Evolutionary conservation across 352 stramenopile species (phyloP).

Genomic region (Globisporangium cystogenes): DNA sequence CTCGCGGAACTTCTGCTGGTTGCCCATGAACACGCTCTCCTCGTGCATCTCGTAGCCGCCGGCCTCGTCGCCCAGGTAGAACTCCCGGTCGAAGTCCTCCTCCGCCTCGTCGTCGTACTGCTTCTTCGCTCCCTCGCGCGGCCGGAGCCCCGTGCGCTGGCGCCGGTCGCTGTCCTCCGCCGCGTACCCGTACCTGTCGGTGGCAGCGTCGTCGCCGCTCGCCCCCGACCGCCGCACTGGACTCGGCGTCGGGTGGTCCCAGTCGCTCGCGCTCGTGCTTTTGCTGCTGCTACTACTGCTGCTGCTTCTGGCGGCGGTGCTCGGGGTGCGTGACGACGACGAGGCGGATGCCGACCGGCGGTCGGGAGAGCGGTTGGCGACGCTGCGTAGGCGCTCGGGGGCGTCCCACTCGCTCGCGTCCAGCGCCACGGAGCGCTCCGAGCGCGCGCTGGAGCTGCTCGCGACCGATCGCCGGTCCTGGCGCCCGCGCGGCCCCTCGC

Average conservation of each 20-base stretch:
- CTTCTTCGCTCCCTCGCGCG: slow-evolving; percentile 51
- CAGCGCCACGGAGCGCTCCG: slow-evolving; percentile 27
- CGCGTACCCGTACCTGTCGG: slow-evolving; percentile 10
- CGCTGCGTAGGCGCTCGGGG: slow-evolving; percentile 61
- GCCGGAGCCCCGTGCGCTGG: slow-evolving; percentile 3
- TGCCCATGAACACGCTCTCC: slow-evolving; percentile 89
- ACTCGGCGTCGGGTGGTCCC: slow-evolving; percentile 43
- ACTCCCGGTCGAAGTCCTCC: slow-evolving; percentile 93
- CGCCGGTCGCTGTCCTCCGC: slow-evolving; percentile 9
- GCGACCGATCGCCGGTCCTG: slow-evolving; percentile 8
- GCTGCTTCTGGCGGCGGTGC: too few species aligned
- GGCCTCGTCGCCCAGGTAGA: slow-evolving; percentile 93
- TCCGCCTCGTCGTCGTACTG: slow-evolving; percentile 80
- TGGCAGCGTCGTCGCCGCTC: background rate
- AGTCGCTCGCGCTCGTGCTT: slow-evolving; percentile 22
- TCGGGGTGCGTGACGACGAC: slow-evolving; percentile 15
- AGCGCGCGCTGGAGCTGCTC: slow-evolving; percentile 17
- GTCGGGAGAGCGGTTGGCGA: slow-evolving; percentile 12
- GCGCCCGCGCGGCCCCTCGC: background rate
- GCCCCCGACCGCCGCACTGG: slow-evolving; percentile 18
- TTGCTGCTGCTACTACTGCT: slow-evolving; percentile 5
- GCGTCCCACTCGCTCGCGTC: slow-evolving; percentile 73
- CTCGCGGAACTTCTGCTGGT: slow-evolving; percentile 86
- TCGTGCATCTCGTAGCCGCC: slow-evolving; percentile 48
- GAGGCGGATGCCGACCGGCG: background rate